Percentiles rank a stretch among this genome's conserved stretches.
Evolutionary conservation across 2,329 filamentous ascomycete species (phyloP).

Genomic region (Sarocladium oryzae): DNA sequence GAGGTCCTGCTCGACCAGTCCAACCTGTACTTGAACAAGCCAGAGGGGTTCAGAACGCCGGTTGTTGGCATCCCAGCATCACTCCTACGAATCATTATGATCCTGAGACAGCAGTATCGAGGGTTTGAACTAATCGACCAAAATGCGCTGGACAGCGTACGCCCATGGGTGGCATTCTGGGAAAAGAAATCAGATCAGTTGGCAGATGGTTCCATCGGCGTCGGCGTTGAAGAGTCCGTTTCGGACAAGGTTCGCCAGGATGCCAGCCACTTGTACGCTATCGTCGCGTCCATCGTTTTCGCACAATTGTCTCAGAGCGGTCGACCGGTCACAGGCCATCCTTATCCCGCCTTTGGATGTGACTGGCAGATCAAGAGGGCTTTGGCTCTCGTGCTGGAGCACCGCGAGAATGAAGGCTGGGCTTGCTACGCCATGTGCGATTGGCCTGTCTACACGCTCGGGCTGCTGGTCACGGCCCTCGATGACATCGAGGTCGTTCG

Average conservation of each 20-base stretch:
- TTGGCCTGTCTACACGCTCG: conserved; percentile 19
- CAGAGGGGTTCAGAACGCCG: conserved; percentile 1
- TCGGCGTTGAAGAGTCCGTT: neutral
- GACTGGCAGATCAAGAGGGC: conserved; percentile 16
- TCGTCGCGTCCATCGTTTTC: conserved; percentile 15
- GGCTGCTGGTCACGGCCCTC: conserved; percentile 10
- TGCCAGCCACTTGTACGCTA: conserved; percentile 14
- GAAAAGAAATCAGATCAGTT: conserved; percentile 12
- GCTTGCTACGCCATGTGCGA: conserved; percentile 20
- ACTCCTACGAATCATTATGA: neutral
- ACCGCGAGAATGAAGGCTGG: conserved; percentile 14
- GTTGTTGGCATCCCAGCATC: conserved; percentile 2
- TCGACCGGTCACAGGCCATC: neutral
- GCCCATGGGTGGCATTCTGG: neutral
- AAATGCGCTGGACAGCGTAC: neutral
- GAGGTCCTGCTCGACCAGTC: conserved; percentile 7
- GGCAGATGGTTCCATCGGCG: neutral
- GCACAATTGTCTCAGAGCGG: conserved; percentile 12
- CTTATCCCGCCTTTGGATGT: neutral
- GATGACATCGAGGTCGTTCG: conserved; percentile 14
- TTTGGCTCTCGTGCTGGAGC: conserved; percentile 12
- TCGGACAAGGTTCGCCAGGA: conserved; percentile 11
- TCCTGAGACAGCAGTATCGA: neutral
- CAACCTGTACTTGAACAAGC: conserved; percentile 3
- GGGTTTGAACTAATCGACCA: neutral